Conservation (phyloP, 1,139 yeast genomes). For the Taphrina sp. region DNA sequence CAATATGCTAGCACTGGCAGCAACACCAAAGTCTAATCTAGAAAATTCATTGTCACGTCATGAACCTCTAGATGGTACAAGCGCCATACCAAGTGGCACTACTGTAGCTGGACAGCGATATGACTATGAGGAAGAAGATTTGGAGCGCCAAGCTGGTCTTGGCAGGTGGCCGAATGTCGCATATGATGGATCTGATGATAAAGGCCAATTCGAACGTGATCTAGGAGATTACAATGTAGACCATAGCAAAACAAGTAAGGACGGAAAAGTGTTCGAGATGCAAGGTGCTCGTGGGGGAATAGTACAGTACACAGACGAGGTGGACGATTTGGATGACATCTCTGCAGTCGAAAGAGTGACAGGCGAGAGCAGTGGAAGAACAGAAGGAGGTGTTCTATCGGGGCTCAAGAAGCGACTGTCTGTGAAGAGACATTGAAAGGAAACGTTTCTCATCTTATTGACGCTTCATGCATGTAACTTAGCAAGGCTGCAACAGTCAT, state of each 20-base stretch:
- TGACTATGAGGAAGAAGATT: constrained; percentile 28
- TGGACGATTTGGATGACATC: constrained; percentile 10
- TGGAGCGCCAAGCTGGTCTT: constrained; percentile 13
- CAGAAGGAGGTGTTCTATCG: constrained; percentile 6
- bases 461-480: too few species aligned
- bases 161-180: constrained; percentile 1
- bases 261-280: constrained; percentile 9
- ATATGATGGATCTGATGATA: constrained; percentile 3
- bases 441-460: too few species aligned
- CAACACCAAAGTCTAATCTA: constrained; percentile 34
- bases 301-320: constrained; percentile 18
- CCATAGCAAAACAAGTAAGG: not conserved
- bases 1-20: constrained; percentile 35
- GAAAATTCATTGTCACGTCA: constrained; percentile 32
- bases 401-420: constrained; percentile 27
- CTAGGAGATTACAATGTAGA: not conserved
- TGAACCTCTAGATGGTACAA: constrained; percentile 37
- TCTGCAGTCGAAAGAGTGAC: constrained; percentile 4
- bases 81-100: constrained; percentile 32
- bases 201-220: constrained; percentile 11
- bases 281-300: constrained; percentile 14
- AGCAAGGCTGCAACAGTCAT: too few species aligned
- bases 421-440: constrained; percentile 9
- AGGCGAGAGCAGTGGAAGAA: not conserved
- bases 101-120: constrained; percentile 22